Percentiles rank a stretch among this genome's conserved stretches.
phyloP scores from a whole-genome alignment of 1,284 basidiomycete genomes.

The Pholiota adiposa region DNA sequence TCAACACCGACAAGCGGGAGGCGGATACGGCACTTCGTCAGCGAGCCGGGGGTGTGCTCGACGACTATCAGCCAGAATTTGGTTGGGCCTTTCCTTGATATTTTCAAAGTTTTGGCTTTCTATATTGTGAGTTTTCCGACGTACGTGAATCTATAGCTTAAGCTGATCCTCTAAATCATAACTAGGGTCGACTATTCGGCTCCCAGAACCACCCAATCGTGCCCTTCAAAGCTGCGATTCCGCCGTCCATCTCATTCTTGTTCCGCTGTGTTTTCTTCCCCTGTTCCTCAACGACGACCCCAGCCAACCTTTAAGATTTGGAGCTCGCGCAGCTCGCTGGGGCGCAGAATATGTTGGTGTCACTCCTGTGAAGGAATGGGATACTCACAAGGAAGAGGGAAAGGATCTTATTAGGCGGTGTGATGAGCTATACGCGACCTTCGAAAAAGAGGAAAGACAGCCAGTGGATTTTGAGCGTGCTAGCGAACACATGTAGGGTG shows the following conservation, averaged over 20 bases:
- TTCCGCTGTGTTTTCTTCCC: slow-evolving; percentile 43
- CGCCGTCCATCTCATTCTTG: slow-evolving; percentile 64
- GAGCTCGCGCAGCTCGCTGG: slow-evolving; percentile 57
- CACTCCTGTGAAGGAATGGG: slow-evolving; percentile 54
- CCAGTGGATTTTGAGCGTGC: slow-evolving; percentile 19
- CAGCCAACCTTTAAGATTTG: slow-evolving; percentile 48
- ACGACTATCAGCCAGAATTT: slow-evolving; percentile 67
- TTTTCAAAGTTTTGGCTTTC: slow-evolving; percentile 64
- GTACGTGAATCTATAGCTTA: background rate
- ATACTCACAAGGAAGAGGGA: slow-evolving; percentile 48
- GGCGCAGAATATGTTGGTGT: slow-evolving; percentile 58
- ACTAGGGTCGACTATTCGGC: slow-evolving; percentile 67
- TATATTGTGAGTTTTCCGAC: slow-evolving; percentile 62
- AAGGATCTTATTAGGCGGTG: slow-evolving; percentile 55
- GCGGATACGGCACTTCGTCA: slow-evolving; percentile 62
- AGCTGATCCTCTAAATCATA: background rate
- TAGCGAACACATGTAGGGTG: slow-evolving; percentile 30
- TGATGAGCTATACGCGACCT: slow-evolving; percentile 40
- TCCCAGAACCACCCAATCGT: slow-evolving; percentile 66
- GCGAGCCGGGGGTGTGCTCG: slow-evolving; percentile 76
- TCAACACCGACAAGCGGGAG: slow-evolving; percentile 26
- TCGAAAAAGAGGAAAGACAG: slow-evolving; percentile 23
- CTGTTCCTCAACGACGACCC: slow-evolving; percentile 11
- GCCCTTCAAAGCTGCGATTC: slow-evolving; percentile 68
- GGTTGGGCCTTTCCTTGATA: slow-evolving; percentile 51